A percentile compares a stretch with the other conserved stretches of the same genome.
Evolutionary conservation across 331 rosid species (phyloP).

Genomic region (Erythrophleum ivorense): DNA sequence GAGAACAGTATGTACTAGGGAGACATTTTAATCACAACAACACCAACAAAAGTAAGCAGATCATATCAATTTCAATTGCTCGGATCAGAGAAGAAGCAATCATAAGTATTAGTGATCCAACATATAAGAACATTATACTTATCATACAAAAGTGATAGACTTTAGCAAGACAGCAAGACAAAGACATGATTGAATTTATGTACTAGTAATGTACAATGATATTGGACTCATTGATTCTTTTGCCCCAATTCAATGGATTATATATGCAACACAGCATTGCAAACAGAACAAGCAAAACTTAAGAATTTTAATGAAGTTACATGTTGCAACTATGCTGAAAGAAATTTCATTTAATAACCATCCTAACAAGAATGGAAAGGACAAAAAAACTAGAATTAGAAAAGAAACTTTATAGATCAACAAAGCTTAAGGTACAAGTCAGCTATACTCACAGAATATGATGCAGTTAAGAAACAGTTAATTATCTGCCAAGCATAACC

Average conservation of each 20-base stretch:
- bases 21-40: background rate
- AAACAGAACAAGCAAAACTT: conserved; percentile 7
- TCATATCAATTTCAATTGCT: background rate
- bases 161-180: conserved; percentile 15
- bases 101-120: background rate
- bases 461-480: conserved; percentile 95
- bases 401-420: conserved; percentile 11
- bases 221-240: background rate
- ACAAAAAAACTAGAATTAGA: background rate
- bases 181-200: conserved; percentile 1
- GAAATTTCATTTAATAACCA: conserved; percentile 21
- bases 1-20: background rate
- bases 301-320: background rate
- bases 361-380: conserved; percentile 12
- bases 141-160: conserved; percentile 17
- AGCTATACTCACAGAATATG: conserved; percentile 89
- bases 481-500: conserved; percentile 91
- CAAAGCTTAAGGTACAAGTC: conserved; percentile 27
- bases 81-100: conserved; percentile 1
- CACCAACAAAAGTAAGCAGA: conserved; percentile 1
- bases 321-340: conserved; percentile 7
- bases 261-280: conserved; percentile 12
- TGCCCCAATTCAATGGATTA: background rate
- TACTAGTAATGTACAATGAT: background rate
- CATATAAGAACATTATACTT: conserved; percentile 6